A percentile compares a stretch with the other conserved stretches of the same genome.
phyloP scores from a whole-genome alignment of 495 filamentous ascomycete species.

The Penicillium argentinense region DNA sequence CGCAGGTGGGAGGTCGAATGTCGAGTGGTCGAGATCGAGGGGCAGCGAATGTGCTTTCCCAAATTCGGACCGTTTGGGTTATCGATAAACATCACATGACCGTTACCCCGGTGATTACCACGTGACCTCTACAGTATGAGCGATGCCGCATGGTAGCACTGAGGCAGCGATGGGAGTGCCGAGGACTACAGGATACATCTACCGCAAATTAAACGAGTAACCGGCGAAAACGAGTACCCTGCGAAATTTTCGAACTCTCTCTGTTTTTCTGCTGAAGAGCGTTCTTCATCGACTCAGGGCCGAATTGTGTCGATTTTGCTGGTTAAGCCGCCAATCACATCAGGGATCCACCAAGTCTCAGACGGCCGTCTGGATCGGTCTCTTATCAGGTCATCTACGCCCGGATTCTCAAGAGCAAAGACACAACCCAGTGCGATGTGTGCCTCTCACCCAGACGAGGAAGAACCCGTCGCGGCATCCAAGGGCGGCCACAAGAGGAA shows the following conservation, averaged over 20 bases:
- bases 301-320: too few relatives aligned
- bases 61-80: slow-evolving; percentile 23
- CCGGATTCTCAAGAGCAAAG: too few relatives aligned
- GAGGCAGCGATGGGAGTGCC: too few relatives aligned
- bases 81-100: slow-evolving; percentile 46
- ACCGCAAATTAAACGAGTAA: too few relatives aligned
- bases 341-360: slow-evolving; percentile 3
- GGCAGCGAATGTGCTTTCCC: slow-evolving; percentile 10
- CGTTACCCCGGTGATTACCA: slow-evolving; percentile 40
- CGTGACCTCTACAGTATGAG: slow-evolving; percentile 16
- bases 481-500: slow-evolving; percentile 27
- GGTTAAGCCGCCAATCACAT: slow-evolving; percentile 12
- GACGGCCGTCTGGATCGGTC: background rate
- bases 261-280: too few relatives aligned
- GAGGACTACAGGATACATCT: too few relatives aligned
- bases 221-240: too few relatives aligned
- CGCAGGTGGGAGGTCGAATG: slow-evolving; percentile 1
- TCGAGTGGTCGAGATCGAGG: slow-evolving; percentile 9
- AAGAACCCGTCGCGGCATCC: slow-evolving; percentile 4
- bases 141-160: background rate
- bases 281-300: too few relatives aligned
- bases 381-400: background rate
- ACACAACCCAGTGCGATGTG: too few relatives aligned
- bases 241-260: too few relatives aligned
- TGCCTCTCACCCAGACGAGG: slow-evolving; percentile 6